phyloP scores from a whole-genome alignment of 345 rosid species.

The Combretum micranthum region DNA sequence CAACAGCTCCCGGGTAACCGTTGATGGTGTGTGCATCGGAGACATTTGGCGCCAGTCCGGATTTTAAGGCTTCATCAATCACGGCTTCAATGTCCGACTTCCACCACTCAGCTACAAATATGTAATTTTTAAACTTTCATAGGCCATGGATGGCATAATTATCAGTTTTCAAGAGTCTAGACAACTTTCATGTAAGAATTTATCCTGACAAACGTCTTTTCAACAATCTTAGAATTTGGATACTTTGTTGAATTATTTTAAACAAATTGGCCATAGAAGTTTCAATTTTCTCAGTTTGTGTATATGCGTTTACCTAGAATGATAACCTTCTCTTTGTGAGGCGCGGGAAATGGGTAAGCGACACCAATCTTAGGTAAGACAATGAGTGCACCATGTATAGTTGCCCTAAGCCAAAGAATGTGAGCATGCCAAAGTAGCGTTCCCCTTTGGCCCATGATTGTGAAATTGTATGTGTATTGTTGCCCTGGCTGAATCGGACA shows the following conservation, averaged over 20 bases:
- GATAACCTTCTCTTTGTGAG: conserved; percentile 50
- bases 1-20: conserved; percentile 54
- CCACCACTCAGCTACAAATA: conserved; percentile 83
- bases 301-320: conserved; percentile 31
- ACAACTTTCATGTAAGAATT: too few species aligned
- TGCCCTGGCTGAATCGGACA: conserved; percentile 85
- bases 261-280: too few species aligned
- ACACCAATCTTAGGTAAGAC: conserved; percentile 74
- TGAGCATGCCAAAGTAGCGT: conserved; percentile 87
- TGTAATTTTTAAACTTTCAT: not conserved
- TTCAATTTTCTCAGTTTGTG: too few species aligned
- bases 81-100: conserved; percentile 80
- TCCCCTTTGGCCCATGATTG: conserved; percentile 72
- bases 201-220: too few species aligned
- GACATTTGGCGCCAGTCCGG: conserved; percentile 77
- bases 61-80: conserved; percentile 55
- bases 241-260: too few species aligned
- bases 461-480: conserved; percentile 60
- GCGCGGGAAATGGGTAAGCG: conserved; percentile 83
- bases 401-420: conserved; percentile 90
- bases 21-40: conserved; percentile 94
- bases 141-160: not conserved
- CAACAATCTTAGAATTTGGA: too few species aligned
- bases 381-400: conserved; percentile 79
- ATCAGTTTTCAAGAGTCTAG: too few species aligned